Evolutionary conservation across 371 early-diverging fungal species (phyloP), one percentile per base, ranked within the genome.

Genomic region (Syncephalastrum contaminatum): DNA sequence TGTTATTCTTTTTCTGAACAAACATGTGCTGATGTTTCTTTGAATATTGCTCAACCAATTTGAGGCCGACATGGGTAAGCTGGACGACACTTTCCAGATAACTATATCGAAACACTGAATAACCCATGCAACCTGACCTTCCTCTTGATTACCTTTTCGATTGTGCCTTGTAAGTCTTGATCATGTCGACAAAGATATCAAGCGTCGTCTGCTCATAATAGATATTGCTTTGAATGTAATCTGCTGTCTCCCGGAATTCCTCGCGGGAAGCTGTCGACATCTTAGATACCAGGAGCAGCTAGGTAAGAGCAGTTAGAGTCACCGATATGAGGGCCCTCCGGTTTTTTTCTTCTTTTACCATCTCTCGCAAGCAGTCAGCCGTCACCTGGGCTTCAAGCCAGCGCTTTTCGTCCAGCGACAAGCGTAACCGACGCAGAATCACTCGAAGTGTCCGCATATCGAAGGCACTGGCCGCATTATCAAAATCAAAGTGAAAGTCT

Each of bases 201-300:
- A 89, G 59, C 0, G 81, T 78, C 0, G 80, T 66, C 19, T 85
- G 81, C 30, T 89, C 89, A 52, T 91, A 86, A 53, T 83, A 89
- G 21, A 91, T 54, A 43, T 89, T 89, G 58, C 78, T 80, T 58
- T 87, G 91, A 42, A 89, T 77, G 62, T 82, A 79, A 18, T 81
- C 83, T 5, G 89, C 80, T 0, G 80, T 73, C 7, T 86, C 84
- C 0, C 71, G 68, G 48, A 74, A 77, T 18, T 86, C 82, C 46
- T 79, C 77, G 13, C 77, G 59, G 5, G 64, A 54, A 7, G 82
- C 77, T 19, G 61, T 54, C 15, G 52, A 52, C 89, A 90, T 88
- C 4, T 56, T 67, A 18, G 73, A 59, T 13, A 88, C 48, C 0
- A 80, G 72, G 7, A 79, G 22, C 10, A 89, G 68, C 84, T 84